Conservation (phyloP, 1,139 yeast species). For the Pichia inconspicua region DNA sequence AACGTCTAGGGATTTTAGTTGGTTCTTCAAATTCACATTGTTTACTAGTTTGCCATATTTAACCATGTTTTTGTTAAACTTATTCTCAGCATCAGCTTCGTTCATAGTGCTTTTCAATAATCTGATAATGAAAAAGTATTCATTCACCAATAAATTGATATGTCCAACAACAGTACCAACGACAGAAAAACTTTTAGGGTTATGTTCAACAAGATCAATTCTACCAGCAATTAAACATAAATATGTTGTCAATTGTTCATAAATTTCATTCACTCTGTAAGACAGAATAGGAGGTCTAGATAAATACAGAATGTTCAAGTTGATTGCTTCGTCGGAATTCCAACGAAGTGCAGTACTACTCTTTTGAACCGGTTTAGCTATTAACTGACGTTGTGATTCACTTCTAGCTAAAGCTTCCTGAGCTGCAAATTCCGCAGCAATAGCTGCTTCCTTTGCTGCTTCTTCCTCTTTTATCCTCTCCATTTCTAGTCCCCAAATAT, state of each 20-base stretch:
- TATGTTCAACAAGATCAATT: constrained; percentile 66
- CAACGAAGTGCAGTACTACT: constrained; percentile 1
- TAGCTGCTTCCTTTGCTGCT: not conserved
- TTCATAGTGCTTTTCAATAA: constrained; percentile 41
- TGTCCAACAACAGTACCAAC: constrained; percentile 63
- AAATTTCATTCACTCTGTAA: constrained; percentile 66
- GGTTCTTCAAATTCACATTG: constrained; percentile 9
- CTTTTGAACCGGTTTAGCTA: not conserved
- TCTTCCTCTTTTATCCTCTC: constrained; percentile 16
- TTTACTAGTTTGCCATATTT: constrained; percentile 8
- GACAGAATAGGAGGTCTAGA: constrained; percentile 59
- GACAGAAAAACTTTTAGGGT: constrained; percentile 59
- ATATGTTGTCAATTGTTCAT: constrained; percentile 60
- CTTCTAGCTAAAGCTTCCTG: not conserved
- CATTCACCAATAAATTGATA: constrained; percentile 54
- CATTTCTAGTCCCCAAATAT: constrained; percentile 61
- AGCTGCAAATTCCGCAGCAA: not conserved
- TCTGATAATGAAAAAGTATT: constrained; percentile 34
- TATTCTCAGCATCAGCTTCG: constrained; percentile 9
- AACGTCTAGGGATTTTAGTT: constrained; percentile 19
- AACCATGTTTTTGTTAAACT: constrained; percentile 1
- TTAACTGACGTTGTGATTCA: not conserved
- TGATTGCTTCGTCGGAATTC: constrained; percentile 9
- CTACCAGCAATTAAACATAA: constrained; percentile 67
- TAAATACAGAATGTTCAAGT: constrained; percentile 28